These are phyloP conservation scores for Hordeum pubiflorum DNA, from an alignment of 202 grass and related monocot species.

Conservation along the genomic window DNA sequence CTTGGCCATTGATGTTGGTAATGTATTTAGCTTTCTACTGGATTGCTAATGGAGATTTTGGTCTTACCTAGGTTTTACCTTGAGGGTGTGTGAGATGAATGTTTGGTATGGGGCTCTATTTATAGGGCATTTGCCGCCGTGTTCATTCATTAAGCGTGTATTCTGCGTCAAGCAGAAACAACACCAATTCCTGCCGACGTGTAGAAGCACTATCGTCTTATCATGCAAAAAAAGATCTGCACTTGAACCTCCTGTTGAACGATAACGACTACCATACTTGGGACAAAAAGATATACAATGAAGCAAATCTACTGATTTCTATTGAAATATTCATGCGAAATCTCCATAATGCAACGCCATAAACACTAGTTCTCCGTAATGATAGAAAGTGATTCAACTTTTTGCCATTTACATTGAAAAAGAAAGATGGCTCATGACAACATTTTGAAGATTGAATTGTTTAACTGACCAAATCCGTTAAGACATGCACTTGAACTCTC, in stretches of 20 bases:
- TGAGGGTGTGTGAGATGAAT: background rate
- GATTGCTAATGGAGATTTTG: background rate
- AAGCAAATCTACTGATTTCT: background rate
- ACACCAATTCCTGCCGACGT: background rate
- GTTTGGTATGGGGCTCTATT: background rate
- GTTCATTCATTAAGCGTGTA: background rate
- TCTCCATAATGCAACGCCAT: background rate
- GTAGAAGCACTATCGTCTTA: background rate
- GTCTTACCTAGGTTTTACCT: background rate
- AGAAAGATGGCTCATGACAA: background rate
- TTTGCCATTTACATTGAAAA: background rate
- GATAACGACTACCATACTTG: background rate
- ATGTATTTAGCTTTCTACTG: background rate
- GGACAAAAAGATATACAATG: background rate
- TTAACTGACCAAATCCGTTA: background rate
- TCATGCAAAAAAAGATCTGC: background rate
- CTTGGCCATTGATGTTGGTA: too few relatives aligned
- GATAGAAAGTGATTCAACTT: background rate
- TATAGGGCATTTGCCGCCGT: background rate
- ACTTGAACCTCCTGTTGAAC: background rate
- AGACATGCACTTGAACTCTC: background rate
- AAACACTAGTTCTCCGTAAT: background rate
- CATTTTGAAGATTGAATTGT: background rate
- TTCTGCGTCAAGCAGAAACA: background rate
- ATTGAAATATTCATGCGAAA: background rate